Evolutionary conservation across 805 yeast species (phyloP).

Genomic region (Candida golubevii): DNA sequence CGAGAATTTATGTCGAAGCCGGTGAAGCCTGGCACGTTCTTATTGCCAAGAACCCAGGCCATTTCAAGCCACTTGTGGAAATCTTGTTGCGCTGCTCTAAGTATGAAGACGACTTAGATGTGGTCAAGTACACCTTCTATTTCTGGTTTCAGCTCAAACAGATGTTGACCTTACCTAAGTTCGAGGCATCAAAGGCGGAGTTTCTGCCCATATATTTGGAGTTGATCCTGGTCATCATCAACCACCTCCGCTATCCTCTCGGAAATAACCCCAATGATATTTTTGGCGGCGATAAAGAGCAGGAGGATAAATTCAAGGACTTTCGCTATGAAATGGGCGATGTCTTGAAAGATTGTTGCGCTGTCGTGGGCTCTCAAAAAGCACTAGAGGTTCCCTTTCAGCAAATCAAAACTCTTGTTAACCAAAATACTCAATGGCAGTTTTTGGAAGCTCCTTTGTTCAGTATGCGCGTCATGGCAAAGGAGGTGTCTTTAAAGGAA

Average conservation of each 20-base stretch:
- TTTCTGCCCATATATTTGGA: slow-evolving; percentile 54
- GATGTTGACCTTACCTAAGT: slow-evolving; percentile 57
- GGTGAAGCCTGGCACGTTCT: slow-evolving; percentile 94
- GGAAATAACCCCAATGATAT: slow-evolving; percentile 31
- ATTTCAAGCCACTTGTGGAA: slow-evolving; percentile 69
- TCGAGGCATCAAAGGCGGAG: slow-evolving; percentile 46
- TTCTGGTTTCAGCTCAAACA: slow-evolving; percentile 87
- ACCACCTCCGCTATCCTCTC: slow-evolving; percentile 72
- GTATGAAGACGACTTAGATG: slow-evolving; percentile 78
- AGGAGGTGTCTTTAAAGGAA: slow-evolving; percentile 71
- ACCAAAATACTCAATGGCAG: slow-evolving; percentile 63
- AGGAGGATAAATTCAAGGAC: slow-evolving; percentile 87
- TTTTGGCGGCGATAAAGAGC: slow-evolving; percentile 68
- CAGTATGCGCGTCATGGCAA: slow-evolving; percentile 89
- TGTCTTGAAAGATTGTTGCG: slow-evolving; percentile 93
- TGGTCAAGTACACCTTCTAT: slow-evolving; percentile 84
- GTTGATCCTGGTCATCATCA: slow-evolving; percentile 57
- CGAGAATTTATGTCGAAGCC: slow-evolving; percentile 82
- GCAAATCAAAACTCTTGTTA: slow-evolving; percentile 44
- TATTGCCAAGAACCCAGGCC: slow-evolving; percentile 66
- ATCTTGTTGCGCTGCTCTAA: slow-evolving; percentile 67
- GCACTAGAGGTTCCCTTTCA: slow-evolving; percentile 70
- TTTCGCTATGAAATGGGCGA: slow-evolving; percentile 97
- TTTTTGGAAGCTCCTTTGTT: slow-evolving; percentile 85
- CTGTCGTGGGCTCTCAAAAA: slow-evolving; percentile 71